Percentiles rank a stretch among this genome's conserved stretches.
Evolutionary conservation across 768 basidiomycete genomes (phyloP).

Genomic region (Clavaria fumosa): DNA sequence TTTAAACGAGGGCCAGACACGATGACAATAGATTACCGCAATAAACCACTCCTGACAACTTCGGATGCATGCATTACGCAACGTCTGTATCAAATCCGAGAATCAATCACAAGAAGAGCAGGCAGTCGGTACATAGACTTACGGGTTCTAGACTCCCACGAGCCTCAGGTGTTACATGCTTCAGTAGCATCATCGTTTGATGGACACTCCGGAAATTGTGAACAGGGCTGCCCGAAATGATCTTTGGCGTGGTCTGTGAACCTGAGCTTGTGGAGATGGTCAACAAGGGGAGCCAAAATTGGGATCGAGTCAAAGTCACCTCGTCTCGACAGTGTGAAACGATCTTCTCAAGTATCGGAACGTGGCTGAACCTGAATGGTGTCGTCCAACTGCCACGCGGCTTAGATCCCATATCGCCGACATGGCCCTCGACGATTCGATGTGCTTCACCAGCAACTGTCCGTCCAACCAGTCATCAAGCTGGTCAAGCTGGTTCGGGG

Average conservation of each 20-base stretch:
- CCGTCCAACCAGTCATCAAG: constrained; percentile 1
- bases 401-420: constrained; percentile 1
- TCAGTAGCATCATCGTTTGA: not conserved
- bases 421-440: not conserved
- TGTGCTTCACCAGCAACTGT: not conserved
- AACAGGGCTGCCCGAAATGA: not conserved
- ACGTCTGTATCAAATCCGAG: too few species aligned
- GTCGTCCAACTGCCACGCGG: not conserved
- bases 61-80: not conserved
- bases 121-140: too few species aligned
- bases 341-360: not conserved
- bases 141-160: too few species aligned
- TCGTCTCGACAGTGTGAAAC: too few species aligned
- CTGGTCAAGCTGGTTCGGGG: too few species aligned
- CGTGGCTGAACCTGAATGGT: not conserved
- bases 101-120: too few species aligned
- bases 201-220: not conserved
- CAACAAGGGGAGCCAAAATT: too few species aligned
- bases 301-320: too few species aligned
- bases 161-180: too few species aligned
- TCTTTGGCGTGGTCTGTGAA: not conserved
- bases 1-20: not conserved
- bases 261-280: too few species aligned
- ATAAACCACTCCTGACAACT: constrained; percentile 1
- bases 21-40: not conserved